phyloP scores from a whole-genome alignment of 2,329 filamentous ascomycete genomes.

The Trichoderma koningii region DNA sequence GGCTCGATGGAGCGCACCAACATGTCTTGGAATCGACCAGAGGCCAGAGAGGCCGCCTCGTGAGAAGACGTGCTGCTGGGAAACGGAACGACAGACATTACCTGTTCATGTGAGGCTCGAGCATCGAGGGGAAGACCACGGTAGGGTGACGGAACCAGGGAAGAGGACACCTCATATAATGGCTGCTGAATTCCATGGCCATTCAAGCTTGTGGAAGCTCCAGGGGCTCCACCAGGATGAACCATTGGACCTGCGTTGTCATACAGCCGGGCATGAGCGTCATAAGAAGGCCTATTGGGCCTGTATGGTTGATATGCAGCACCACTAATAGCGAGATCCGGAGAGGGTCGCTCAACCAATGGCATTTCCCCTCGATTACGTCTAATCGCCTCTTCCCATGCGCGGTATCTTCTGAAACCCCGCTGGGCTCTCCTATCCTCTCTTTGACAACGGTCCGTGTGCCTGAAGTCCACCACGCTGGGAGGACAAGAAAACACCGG shows the following conservation, averaged over 20 bases:
- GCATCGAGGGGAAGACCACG: constrained; percentile 19
- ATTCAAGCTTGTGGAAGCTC: constrained; percentile 33
- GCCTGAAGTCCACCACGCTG: constrained; percentile 24
- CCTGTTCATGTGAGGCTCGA: constrained; percentile 33
- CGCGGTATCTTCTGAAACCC: constrained; percentile 52
- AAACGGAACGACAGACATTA: constrained; percentile 33
- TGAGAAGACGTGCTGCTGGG: constrained; percentile 31
- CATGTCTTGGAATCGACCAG: constrained; percentile 43
- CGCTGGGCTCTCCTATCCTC: constrained; percentile 44
- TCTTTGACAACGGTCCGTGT: constrained; percentile 28
- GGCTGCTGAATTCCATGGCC: constrained; percentile 33
- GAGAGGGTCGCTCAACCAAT: background rate
- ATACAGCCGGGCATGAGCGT: constrained; percentile 15
- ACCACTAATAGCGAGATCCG: constrained; percentile 17
- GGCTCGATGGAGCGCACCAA: constrained; percentile 52
- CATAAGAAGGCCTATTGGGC: constrained; percentile 18
- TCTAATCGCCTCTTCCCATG: constrained; percentile 45
- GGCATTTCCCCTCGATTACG: constrained; percentile 35
- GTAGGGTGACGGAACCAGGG: constrained; percentile 22
- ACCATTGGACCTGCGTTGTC: constrained; percentile 2
- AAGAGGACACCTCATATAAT: constrained; percentile 10
- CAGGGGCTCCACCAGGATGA: constrained; percentile 29
- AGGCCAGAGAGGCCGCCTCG: constrained; percentile 34
- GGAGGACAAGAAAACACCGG: constrained; percentile 11
- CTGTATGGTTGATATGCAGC: constrained; percentile 15